Conservation (phyloP, 441 rosid species). For the Erodium moschatum region DNA sequence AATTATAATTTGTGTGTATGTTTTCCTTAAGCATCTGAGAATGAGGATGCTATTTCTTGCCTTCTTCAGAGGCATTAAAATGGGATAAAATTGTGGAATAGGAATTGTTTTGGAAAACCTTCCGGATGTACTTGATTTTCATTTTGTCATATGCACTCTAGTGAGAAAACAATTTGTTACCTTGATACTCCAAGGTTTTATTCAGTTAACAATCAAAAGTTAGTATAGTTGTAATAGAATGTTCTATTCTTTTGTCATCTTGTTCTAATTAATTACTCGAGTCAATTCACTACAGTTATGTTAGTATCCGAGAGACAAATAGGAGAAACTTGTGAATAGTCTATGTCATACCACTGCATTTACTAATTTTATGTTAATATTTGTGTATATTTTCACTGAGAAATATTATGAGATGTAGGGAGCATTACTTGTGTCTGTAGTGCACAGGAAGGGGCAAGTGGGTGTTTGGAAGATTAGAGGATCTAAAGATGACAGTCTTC, state of each 20-base stretch:
- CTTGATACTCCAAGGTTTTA: neutral
- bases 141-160: neutral
- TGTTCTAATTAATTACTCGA: neutral
- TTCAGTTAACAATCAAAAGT: neutral
- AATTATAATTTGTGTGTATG: neutral
- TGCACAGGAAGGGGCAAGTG: neutral
- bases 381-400: neutral
- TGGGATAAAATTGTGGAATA: neutral
- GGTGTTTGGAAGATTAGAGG: neutral
- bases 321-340: neutral
- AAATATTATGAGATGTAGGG: neutral
- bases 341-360: neutral
- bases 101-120: constrained; percentile 1
- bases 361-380: neutral
- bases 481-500: neutral
- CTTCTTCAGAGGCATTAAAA: neutral
- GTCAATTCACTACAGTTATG: neutral
- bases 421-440: neutral
- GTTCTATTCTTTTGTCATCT: neutral
- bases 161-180: neutral
- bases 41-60: constrained; percentile 3
- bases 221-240: neutral
- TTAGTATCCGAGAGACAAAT: neutral
- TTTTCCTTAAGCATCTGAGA: neutral
- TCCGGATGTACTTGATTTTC: neutral